Base-by-base conservation (phyloP, 1,284 basidiomycete species). In the Marasmius tenuissimus region DNA sequence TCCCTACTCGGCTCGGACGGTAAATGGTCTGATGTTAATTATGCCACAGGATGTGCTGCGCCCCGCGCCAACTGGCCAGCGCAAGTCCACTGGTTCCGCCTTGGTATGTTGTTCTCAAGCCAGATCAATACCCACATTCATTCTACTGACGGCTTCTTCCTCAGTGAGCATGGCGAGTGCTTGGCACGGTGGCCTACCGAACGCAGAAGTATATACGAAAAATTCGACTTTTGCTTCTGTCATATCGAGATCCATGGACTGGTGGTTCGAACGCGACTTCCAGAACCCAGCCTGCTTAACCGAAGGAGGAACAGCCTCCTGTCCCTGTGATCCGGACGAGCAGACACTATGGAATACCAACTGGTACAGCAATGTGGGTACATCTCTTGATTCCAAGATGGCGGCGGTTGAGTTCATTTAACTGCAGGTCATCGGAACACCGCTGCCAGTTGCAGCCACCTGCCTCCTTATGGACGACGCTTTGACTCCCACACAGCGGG, bases 51-150 rank as follows among this genome's bases (percentile, higher is more conserved):
- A 2, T 89, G 88, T 67, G 67, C 67, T 47, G 87, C 85, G 7
- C 83, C 78, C 64, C 77, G 80, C 14, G 86, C 86, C 8, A 89
- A 86, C 67, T 89, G 88, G 88, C 87, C 87, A 8, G 87, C 87
- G 1, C 78, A 84, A 68, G 68, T 69, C 4, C 87, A 90, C 69
- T 89, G 87, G 86, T 68, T 68, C 33, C 81, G 87, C n/a, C 77
- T 87, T 47, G 75, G 86, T 87, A 67, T 58, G 78, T 73, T 4
- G 27, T 7, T 27, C 47, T n/a, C 22, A 37, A 4, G 34, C 34
- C 42, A 10, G 34, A 18, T 35, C 35, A 38, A 33, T 18, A 51
- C 50, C 48, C 34, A 5, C 34, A 7, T 52, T 20, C 47, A 12
- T 50, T 39, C 56, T 18, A 49, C 63, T 40, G 18, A 20, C n/a